phyloP scores from a whole-genome alignment of 2,329 filamentous ascomycete species.

The Calonectria fujianensis region DNA sequence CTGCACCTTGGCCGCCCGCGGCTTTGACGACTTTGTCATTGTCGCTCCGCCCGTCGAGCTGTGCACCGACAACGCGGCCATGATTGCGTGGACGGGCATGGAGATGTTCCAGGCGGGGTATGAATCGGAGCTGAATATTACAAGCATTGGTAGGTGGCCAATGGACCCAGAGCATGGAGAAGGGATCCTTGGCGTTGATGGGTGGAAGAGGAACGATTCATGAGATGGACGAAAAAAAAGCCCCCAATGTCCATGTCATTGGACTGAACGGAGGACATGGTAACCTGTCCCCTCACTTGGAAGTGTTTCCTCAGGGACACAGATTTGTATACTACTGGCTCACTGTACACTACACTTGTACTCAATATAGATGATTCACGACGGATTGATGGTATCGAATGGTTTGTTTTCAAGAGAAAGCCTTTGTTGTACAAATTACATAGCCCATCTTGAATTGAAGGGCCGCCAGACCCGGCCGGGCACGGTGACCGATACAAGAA shows the following conservation, averaged over 20 bases:
- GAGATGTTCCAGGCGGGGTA: conserved; percentile 93
- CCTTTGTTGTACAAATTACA: conserved; percentile 56
- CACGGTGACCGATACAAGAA: conserved; percentile 43
- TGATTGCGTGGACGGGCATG: conserved; percentile 95
- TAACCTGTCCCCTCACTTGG: neutral
- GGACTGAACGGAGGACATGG: neutral
- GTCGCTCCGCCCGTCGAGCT: conserved; percentile 84
- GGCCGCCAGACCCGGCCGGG: conserved; percentile 26
- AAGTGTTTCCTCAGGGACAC: neutral
- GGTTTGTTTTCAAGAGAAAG: conserved; percentile 52
- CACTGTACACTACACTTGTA: conserved; percentile 40
- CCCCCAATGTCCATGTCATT: neutral
- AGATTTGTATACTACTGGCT: conserved; percentile 30
- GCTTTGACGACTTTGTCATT: conserved; percentile 76
- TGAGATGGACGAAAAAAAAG: conserved; percentile 2
- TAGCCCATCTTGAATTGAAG: conserved; percentile 42
- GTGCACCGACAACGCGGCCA: conserved; percentile 97
- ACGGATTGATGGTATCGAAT: conserved; percentile 31
- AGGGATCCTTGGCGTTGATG: conserved; percentile 78
- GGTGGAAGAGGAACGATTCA: conserved; percentile 63
- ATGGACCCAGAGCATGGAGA: conserved; percentile 77
- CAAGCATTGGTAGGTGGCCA: conserved; percentile 82
- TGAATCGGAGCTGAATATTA: conserved; percentile 75
- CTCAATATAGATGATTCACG: conserved; percentile 24
- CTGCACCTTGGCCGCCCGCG: conserved; percentile 77